Evolutionary conservation across 108 stramenopile genomes (phyloP).

Genomic region (Cyclotella cryptica): DNA sequence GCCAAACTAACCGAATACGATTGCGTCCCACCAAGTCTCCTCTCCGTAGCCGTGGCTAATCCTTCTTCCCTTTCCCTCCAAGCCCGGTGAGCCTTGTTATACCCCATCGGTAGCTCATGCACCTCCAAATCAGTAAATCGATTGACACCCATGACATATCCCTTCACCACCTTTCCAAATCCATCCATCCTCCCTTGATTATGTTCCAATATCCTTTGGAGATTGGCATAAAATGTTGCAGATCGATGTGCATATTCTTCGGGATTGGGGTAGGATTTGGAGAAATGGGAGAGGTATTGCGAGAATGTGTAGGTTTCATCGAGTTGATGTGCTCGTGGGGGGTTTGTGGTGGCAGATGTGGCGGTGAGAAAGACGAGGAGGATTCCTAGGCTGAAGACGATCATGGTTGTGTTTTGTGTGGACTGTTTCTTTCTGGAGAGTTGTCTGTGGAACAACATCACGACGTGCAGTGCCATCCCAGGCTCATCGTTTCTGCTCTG

Average conservation of each 20-base stretch:
- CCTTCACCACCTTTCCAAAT: slow-evolving; percentile 32
- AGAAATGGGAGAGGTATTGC: slow-evolving; percentile 54
- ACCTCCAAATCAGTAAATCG: slow-evolving; percentile 64
- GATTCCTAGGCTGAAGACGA: not conserved
- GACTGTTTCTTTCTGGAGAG: too few relatives aligned
- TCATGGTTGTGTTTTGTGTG: slow-evolving; percentile 1
- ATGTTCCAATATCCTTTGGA: slow-evolving; percentile 60
- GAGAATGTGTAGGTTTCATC: slow-evolving; percentile 59
- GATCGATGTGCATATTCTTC: slow-evolving; percentile 56
- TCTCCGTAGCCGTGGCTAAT: slow-evolving; percentile 20
- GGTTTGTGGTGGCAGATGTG: slow-evolving; percentile 9
- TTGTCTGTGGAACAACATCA: too few relatives aligned
- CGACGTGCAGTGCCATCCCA: too few relatives aligned
- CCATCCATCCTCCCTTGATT: slow-evolving; percentile 48
- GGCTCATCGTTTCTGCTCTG: too few relatives aligned
- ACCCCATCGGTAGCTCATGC: slow-evolving; percentile 65
- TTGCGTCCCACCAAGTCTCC: slow-evolving; percentile 13
- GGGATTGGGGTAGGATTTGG: slow-evolving; percentile 50
- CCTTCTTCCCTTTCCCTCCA: slow-evolving; percentile 22
- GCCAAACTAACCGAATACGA: slow-evolving; percentile 36
- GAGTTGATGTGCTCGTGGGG: slow-evolving; percentile 54
- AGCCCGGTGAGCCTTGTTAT: slow-evolving; percentile 51
- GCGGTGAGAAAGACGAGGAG: slow-evolving; percentile 14
- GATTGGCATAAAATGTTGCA: slow-evolving; percentile 62
- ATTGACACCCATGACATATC: slow-evolving; percentile 67